Percentiles rank a stretch among this genome's conserved stretches.
Evolutionary conservation across 768 basidiomycete genomes (phyloP).

Genomic region (Russula ochroleuca): DNA sequence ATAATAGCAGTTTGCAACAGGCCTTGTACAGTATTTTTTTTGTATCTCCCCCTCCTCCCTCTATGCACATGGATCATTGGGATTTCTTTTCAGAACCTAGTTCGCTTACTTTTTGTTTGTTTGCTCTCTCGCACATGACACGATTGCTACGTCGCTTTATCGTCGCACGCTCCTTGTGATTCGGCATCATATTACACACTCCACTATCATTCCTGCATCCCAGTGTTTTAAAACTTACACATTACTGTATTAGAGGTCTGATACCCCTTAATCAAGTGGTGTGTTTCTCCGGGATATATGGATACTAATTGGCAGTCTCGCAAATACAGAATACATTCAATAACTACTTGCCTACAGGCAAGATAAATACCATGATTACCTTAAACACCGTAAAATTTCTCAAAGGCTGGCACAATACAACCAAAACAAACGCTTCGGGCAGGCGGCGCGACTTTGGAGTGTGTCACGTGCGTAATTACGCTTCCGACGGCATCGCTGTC

Average conservation of each 20-base stretch:
- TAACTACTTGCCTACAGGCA: too few relatives aligned
- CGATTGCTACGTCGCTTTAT: neutral
- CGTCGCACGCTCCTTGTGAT: neutral
- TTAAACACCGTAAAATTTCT: too few relatives aligned
- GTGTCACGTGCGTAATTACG: too few relatives aligned
- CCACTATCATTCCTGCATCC: neutral
- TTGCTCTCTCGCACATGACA: neutral
- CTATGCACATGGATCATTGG: neutral
- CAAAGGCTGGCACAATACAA: too few relatives aligned
- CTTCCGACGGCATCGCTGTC: neutral
- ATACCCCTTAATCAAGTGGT: conserved; percentile 5
- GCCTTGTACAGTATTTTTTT: conserved; percentile 2
- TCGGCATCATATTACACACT: conserved; percentile 1
- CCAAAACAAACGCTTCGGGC: too few relatives aligned
- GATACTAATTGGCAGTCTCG: neutral
- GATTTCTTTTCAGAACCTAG: neutral
- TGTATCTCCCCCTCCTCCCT: neutral
- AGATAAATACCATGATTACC: too few relatives aligned
- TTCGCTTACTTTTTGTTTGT: neutral
- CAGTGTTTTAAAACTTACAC: conserved; percentile 4
- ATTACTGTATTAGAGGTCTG: conserved; percentile 26
- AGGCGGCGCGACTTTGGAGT: too few relatives aligned
- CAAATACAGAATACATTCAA: neutral
- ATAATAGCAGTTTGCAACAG: neutral
- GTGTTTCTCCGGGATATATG: neutral